Percentiles rank a stretch among this genome's conserved stretches.
These are phyloP conservation scores for Steccherinum ochraceum DNA, from an alignment of 768 basidiomycete genomes.

Conservation along the genomic window DNA sequence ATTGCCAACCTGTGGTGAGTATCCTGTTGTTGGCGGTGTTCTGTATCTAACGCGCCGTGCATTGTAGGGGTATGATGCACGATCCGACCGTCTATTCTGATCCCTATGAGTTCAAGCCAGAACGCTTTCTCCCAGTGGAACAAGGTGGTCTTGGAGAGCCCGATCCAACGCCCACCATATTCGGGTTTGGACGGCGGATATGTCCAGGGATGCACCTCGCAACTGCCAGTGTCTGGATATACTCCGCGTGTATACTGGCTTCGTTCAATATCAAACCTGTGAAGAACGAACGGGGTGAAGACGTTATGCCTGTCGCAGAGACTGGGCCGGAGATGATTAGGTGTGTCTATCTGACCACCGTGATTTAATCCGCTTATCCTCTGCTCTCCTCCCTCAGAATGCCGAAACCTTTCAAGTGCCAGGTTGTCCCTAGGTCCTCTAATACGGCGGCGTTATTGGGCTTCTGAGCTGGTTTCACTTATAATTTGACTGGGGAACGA, in stretches of 20 bases:
- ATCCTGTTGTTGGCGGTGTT: too few species aligned
- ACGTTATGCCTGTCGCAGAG: conserved; percentile 8
- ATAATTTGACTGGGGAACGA: too few species aligned
- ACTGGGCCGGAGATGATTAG: neutral
- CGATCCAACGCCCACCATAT: conserved; percentile 7
- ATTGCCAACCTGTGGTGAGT: neutral
- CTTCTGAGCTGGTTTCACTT: neutral
- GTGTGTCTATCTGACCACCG: too few species aligned
- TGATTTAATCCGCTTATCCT: too few species aligned
- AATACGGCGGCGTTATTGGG: neutral
- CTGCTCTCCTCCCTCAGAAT: too few species aligned
- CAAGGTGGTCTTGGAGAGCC: conserved; percentile 5
- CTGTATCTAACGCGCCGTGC: neutral
- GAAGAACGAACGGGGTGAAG: conserved; percentile 12
- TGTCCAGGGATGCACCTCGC: neutral
- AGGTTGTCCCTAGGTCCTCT: neutral
- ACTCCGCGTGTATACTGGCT: conserved; percentile 15
- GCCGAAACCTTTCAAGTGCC: neutral
- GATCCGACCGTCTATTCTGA: neutral
- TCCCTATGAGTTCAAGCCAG: neutral
- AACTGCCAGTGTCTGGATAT: conserved; percentile 17
- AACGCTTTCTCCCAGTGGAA: neutral
- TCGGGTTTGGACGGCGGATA: conserved; percentile 12
- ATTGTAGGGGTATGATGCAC: neutral
- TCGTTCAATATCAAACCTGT: conserved; percentile 17